phyloP scores from a whole-genome alignment of 202 grass and related monocot species.

The Digitaria exilis region DNA sequence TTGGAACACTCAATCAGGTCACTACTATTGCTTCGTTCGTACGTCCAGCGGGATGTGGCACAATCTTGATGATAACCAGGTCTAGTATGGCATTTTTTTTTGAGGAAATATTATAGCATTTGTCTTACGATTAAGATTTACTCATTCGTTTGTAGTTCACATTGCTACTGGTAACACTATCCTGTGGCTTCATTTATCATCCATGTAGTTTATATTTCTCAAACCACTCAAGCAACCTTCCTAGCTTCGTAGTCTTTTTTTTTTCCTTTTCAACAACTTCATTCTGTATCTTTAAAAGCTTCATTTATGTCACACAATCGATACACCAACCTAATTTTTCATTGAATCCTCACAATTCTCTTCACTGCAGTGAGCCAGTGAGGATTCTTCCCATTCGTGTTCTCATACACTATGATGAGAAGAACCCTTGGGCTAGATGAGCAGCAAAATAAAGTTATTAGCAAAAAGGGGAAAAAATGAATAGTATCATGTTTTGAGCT shows the following conservation, averaged over 20 bases:
- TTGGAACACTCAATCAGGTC: constrained; percentile 90
- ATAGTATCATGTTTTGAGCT: not conserved
- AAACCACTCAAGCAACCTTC: constrained; percentile 2
- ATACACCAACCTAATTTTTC: constrained; percentile 2
- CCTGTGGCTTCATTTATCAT: not conserved
- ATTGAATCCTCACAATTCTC: constrained; percentile 7
- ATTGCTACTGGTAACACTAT: constrained; percentile 8
- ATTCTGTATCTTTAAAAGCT: not conserved
- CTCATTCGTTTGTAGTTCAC: constrained; percentile 13
- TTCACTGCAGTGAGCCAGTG: not conserved
- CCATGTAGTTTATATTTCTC: constrained; percentile 13
- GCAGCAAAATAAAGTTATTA: constrained; percentile 17
- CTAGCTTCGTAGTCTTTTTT: not conserved
- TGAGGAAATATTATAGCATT: too few relatives aligned
- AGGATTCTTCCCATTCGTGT: not conserved
- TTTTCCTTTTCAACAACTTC: not conserved
- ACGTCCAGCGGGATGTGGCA: constrained; percentile 99
- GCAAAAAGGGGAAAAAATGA: not conserved
- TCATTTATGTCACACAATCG: not conserved
- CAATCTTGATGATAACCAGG: constrained; percentile 98
- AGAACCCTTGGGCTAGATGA: not conserved
- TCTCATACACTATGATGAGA: not conserved
- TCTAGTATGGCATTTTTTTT: too few relatives aligned
- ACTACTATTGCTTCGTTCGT: constrained; percentile 95
- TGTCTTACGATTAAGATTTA: constrained; percentile 16